Evolutionary conservation across 176 grass and related monocot species (phyloP).

Genomic region (Tillandsia fasciculata): DNA sequence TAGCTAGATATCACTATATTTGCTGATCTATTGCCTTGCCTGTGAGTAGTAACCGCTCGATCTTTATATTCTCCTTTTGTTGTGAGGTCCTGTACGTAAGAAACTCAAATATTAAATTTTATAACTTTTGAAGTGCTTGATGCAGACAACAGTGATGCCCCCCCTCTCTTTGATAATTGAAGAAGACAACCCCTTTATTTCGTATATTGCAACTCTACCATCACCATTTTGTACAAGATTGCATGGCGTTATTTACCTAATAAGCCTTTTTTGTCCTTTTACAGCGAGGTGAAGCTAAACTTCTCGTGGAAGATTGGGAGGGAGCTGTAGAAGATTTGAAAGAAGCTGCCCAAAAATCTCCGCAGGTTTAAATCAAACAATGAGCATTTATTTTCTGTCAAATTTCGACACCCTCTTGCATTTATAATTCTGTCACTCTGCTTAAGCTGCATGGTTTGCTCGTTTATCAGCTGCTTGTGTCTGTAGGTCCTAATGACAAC

Average conservation of each 20-base stretch:
- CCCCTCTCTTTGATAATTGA: background rate
- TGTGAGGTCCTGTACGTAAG: background rate
- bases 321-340: conserved; percentile 85
- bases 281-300: conserved; percentile 94
- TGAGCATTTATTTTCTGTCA: background rate
- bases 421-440: too few species aligned
- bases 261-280: conserved; percentile 13
- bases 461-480: too few species aligned
- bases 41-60: background rate
- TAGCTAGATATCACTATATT: background rate
- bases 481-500: too few species aligned
- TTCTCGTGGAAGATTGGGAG: conserved; percentile 88
- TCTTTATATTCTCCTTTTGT: background rate
- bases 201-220: background rate
- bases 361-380: conserved; percentile 38
- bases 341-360: conserved; percentile 81
- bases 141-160: background rate
- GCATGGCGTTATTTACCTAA: background rate
- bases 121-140: background rate
- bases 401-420: too few species aligned
- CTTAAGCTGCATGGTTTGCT: too few species aligned
- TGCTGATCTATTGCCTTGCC: background rate
- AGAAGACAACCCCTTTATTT: background rate
- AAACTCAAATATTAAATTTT: background rate
- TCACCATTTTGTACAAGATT: background rate